Evolutionary conservation across 192 early-diverging fungal genomes (phyloP).

Genomic region (Phycomyces nitens): DNA sequence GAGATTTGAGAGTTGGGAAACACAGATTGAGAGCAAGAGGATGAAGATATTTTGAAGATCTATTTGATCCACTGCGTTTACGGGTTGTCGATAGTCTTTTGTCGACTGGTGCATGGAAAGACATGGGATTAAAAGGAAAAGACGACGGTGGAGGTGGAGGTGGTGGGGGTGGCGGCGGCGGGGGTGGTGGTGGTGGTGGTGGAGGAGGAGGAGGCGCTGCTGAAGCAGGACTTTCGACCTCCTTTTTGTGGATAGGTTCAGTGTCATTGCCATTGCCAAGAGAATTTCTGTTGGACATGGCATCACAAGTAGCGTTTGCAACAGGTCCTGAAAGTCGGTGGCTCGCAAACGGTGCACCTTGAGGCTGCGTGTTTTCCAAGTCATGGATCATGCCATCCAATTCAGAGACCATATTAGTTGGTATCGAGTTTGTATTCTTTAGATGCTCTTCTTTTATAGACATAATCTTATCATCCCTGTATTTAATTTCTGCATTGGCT

Average conservation of each 20-base stretch:
- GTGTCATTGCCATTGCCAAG: neutral
- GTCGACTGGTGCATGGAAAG: neutral
- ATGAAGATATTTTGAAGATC: slow-evolving; percentile 20
- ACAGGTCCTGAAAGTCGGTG: no score
- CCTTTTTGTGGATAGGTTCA: slow-evolving; percentile 11
- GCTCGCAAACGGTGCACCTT: neutral
- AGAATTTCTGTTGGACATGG: neutral
- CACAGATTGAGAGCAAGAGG: slow-evolving; percentile 25
- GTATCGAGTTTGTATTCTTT: no score
- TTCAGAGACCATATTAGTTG: no score
- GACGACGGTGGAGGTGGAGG: slow-evolving; percentile 18
- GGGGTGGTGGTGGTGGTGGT: slow-evolving; percentile 26
- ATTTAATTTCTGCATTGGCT: slow-evolving; percentile 20
- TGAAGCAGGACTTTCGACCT: no score
- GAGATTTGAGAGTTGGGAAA: slow-evolving; percentile 27
- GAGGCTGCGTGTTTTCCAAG: no score
- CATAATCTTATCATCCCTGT: slow-evolving; percentile 16
- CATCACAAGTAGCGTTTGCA: neutral
- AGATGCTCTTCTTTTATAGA: neutral
- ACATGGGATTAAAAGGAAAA: neutral
- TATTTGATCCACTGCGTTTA: slow-evolving; percentile 2
- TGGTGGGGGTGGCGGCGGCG: slow-evolving; percentile 24
- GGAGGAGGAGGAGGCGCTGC: slow-evolving; percentile 12
- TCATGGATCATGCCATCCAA: no score
- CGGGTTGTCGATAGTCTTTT: neutral